Conservation (phyloP, 179 eudicot species). For the Patellifolia procumbens region DNA sequence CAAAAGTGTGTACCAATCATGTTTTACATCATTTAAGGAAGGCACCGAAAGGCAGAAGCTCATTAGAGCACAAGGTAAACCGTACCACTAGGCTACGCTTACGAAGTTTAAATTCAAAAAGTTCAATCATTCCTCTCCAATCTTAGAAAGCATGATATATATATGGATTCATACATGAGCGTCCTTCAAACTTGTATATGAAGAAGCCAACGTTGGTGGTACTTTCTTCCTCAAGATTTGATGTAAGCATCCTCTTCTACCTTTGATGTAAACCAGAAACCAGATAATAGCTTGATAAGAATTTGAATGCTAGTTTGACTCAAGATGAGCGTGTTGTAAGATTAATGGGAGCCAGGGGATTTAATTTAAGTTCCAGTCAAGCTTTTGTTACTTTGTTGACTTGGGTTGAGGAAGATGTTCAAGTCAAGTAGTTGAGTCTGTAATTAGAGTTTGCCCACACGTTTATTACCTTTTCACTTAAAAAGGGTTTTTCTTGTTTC, state of each 20-base stretch:
- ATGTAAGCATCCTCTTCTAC: background rate
- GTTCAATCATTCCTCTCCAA: background rate
- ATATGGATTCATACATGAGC: too few relatives aligned
- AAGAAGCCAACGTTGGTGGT: background rate
- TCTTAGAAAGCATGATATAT: background rate
- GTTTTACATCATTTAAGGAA: background rate
- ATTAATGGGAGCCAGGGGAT: too few relatives aligned
- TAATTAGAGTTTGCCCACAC: too few relatives aligned
- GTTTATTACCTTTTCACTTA: too few relatives aligned
- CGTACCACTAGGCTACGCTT: background rate
- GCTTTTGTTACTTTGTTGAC: too few relatives aligned
- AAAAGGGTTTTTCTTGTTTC: too few relatives aligned
- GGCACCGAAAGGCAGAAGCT: background rate
- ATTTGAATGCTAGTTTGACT: too few relatives aligned
- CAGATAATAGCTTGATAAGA: too few relatives aligned
- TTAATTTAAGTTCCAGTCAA: too few relatives aligned
- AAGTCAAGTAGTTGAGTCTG: too few relatives aligned
- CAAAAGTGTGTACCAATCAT: background rate
- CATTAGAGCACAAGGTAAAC: background rate
- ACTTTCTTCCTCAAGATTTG: background rate
- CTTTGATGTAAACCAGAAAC: background rate
- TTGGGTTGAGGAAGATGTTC: too few relatives aligned
- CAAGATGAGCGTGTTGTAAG: too few relatives aligned
- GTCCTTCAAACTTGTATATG: background rate
- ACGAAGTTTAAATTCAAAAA: background rate